A percentile compares a stretch with the other conserved stretches of the same genome.
Conservation (phyloP, 768 basidiomycete genomes). For the Termitomyces sp. region DNA sequence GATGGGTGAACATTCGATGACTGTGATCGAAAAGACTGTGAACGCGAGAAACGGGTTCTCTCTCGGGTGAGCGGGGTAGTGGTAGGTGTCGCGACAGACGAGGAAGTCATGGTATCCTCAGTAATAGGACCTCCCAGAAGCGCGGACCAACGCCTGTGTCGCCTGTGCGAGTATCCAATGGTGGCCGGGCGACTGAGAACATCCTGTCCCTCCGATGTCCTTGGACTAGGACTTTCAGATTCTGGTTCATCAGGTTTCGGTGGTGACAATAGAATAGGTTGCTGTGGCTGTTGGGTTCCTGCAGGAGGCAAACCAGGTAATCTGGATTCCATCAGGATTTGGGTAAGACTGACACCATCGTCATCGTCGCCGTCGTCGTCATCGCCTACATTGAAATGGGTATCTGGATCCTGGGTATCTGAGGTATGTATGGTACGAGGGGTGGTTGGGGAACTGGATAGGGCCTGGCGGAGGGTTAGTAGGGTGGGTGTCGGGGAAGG, state of each 20-base stretch:
- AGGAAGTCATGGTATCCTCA: constrained; percentile 9
- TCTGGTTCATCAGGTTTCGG: constrained; percentile 40
- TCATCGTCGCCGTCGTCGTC: constrained; percentile 61
- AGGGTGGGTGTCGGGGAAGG: constrained; percentile 62
- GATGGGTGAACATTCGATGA: constrained; percentile 21
- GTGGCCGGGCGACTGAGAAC: constrained; percentile 23
- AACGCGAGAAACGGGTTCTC: constrained; percentile 25
- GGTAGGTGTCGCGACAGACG: constrained; percentile 12
- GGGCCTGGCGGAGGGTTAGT: constrained; percentile 59
- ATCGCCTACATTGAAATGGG: constrained; percentile 35
- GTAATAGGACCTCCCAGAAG: constrained; percentile 31
- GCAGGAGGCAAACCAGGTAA: constrained; percentile 68
- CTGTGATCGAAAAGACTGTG: constrained; percentile 35
- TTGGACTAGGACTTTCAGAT: constrained; percentile 39
- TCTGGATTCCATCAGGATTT: constrained; percentile 75
- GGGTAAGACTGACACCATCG: constrained; percentile 66
- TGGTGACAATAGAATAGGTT: constrained; percentile 58
- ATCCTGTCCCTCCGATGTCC: constrained; percentile 37
- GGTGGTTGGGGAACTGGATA: constrained; percentile 40
- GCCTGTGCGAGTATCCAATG: constrained; percentile 29
- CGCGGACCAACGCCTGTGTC: constrained; percentile 72
- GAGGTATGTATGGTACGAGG: constrained; percentile 14
- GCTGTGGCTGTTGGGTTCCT: constrained; percentile 60
- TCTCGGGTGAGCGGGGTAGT: constrained; percentile 11
- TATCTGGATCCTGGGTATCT: constrained; percentile 26